Base-by-base conservation (phyloP, 345 rosid species). In the Citropsis articulata region DNA sequence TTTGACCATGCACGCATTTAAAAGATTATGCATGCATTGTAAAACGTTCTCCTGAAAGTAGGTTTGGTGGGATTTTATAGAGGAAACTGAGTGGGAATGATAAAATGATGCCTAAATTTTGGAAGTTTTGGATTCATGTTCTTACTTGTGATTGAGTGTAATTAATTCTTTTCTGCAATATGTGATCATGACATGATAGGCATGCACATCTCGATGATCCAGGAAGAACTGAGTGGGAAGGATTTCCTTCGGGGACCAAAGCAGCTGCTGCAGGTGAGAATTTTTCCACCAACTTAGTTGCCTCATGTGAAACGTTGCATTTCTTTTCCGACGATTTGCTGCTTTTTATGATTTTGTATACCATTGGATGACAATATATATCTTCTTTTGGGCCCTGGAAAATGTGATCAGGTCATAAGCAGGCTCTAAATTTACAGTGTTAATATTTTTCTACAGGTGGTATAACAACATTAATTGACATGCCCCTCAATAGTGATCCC, bases 171-270 rank as follows among this genome's bases (percentile, higher is more conserved):
- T 57, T n/a, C 1, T 31, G 35, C 2, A 16, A 22, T 22, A n/a
- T 62, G 42, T 56, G 25, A 25, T 48, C 53, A 30, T 80, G n/a
- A 45, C 21, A 25, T 81, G 66, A 62, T 84, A 96, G 99, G 69
- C 99, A 96, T 86, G 91, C 86, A 1, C 99, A 96, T 87, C 95
- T 94, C 78, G 97, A 96, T 88, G 99, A 94, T 84, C 99, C 99
- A n/a, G 97, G 98, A 75, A 91, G 95, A 86, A 77, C 89, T 81
- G 97, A 96, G 67, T 96, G 98, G 99, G 98, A 96, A 89, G 99
- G 99, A 35, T 96, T 92, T 86, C 89, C 92, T 77, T 89, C 99
- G 24, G 98, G 99, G 71, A 96, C 99, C 69, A 92, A 85, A 82
- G 99, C 99, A 68, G 98, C 99, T 77, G 97, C 97, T 78, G 99